phyloP scores from a whole-genome alignment of 495 filamentous ascomycete species.

The Barbatosphaeria neglecta region DNA sequence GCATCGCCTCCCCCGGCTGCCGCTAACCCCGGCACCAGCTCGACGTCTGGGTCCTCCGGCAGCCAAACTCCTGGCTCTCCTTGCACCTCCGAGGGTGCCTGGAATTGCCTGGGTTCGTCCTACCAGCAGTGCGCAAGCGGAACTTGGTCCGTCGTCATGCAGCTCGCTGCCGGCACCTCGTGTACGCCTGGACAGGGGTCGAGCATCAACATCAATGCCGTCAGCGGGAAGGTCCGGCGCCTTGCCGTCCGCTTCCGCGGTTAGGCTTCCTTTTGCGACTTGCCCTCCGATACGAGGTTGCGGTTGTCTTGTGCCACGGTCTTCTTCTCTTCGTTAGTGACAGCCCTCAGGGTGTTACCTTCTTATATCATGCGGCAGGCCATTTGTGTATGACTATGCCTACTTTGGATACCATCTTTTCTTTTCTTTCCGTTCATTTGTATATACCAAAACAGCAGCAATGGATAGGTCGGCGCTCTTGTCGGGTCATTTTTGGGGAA shows the following conservation, averaged over 20 bases:
- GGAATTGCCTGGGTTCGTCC: conserved; percentile 30
- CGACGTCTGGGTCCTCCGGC: conserved; percentile 1
- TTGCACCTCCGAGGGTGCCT: conserved; percentile 30
- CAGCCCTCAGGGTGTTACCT: neutral
- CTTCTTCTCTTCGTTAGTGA: neutral
- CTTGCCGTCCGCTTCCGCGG: conserved; percentile 15
- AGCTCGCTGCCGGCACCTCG: conserved; percentile 22
- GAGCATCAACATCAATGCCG: conserved; percentile 16
- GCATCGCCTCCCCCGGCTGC: conserved; percentile 8
- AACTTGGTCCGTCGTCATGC: conserved; percentile 25
- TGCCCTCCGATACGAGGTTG: neutral
- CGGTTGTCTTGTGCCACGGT: neutral
- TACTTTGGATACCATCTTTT: neutral
- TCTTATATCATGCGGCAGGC: no score
- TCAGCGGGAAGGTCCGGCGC: conserved; percentile 11
- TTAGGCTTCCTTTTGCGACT: conserved; percentile 2
- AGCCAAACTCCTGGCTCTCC: conserved; percentile 15
- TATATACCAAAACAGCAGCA: neutral
- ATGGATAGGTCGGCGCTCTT: neutral
- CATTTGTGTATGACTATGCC: neutral
- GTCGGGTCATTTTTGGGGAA: neutral
- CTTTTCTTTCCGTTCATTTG: neutral
- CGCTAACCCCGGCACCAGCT: conserved; percentile 2
- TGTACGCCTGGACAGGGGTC: conserved; percentile 23
- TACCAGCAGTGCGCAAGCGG: conserved; percentile 35